Conservation (phyloP, 2,329 filamentous ascomycete genomes). For the Aspergillus proliferans region DNA sequence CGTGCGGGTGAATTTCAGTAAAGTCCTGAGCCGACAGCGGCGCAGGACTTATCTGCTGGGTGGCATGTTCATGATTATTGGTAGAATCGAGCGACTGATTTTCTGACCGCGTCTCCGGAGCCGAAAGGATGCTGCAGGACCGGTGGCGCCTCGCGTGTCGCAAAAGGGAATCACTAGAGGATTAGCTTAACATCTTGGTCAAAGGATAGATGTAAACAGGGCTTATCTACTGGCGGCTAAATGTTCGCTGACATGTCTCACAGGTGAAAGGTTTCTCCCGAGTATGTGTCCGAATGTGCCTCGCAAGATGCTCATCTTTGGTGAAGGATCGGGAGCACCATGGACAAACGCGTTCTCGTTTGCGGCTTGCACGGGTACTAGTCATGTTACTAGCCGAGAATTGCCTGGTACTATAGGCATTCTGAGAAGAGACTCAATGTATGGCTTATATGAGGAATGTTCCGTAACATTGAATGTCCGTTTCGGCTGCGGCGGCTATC, state of each 20-base stretch:
- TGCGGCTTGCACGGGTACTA: too few relatives aligned
- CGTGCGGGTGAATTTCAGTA: too few relatives aligned
- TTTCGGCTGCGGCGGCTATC: too few relatives aligned
- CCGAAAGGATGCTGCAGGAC: background rate
- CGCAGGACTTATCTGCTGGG: too few relatives aligned
- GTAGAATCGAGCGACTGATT: background rate
- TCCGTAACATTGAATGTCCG: too few relatives aligned
- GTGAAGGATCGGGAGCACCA: conserved; percentile 20
- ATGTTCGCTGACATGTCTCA: conserved; percentile 16
- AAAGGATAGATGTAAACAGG: too few relatives aligned
- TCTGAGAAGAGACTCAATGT: too few relatives aligned
- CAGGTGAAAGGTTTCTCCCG: conserved; percentile 28
- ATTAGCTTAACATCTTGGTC: too few relatives aligned
- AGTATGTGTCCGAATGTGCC: conserved; percentile 27
- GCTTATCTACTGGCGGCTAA: conserved; percentile 13
- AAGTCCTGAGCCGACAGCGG: too few relatives aligned
- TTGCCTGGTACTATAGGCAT: too few relatives aligned
- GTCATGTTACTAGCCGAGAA: too few relatives aligned
- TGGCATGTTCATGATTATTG: background rate
- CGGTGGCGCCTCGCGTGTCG: conserved; percentile 7
- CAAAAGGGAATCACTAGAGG: conserved; percentile 6
- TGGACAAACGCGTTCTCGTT: conserved; percentile 12
- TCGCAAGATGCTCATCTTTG: conserved; percentile 27
- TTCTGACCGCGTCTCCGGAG: background rate
- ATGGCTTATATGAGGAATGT: too few relatives aligned